Conservation (phyloP, 164 flowering plant genomes). For the Tinospora cordifolia region DNA sequence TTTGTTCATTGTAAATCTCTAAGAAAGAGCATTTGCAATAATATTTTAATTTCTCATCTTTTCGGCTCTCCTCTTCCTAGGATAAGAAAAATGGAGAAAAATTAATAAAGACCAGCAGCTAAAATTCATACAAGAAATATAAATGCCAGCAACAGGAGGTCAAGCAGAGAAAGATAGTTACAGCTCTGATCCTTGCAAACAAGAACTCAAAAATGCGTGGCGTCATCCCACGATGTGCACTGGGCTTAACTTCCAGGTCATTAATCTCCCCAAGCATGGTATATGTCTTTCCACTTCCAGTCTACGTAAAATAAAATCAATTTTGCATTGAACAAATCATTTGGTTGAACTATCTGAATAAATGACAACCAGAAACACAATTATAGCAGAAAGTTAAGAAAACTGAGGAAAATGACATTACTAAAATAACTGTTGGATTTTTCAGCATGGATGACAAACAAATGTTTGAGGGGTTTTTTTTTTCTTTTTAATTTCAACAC, state of each 20-base stretch:
- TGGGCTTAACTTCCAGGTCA: constrained; percentile 61
- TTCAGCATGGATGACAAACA: too few relatives aligned
- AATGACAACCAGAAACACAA: not conserved
- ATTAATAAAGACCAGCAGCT: not conserved
- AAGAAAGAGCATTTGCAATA: constrained; percentile 93
- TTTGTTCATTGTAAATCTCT: constrained; percentile 98
- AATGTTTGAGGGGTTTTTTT: too few relatives aligned
- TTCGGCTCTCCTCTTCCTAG: constrained; percentile 91
- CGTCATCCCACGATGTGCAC: constrained; percentile 87
- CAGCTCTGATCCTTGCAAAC: constrained; percentile 93
- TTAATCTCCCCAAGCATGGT: constrained; percentile 96
- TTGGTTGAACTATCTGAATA: not conserved
- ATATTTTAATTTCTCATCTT: constrained; percentile 69
- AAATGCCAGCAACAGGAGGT: constrained; percentile 7
- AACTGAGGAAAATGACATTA: not conserved
- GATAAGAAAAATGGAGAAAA: constrained; percentile 14
- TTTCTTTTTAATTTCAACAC: too few relatives aligned
- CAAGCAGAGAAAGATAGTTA: constrained; percentile 24
- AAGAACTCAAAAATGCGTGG: constrained; percentile 91
- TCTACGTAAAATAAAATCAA: constrained; percentile 39
- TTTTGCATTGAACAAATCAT: not conserved
- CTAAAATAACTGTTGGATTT: too few relatives aligned
- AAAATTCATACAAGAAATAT: not conserved
- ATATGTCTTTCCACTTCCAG: constrained; percentile 96
- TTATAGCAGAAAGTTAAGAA: not conserved